A percentile compares a stretch with the other conserved stretches of the same genome.
phyloP scores from a whole-genome alignment of 352 stramenopile species.

The Globisporangium paroecandrum region DNA sequence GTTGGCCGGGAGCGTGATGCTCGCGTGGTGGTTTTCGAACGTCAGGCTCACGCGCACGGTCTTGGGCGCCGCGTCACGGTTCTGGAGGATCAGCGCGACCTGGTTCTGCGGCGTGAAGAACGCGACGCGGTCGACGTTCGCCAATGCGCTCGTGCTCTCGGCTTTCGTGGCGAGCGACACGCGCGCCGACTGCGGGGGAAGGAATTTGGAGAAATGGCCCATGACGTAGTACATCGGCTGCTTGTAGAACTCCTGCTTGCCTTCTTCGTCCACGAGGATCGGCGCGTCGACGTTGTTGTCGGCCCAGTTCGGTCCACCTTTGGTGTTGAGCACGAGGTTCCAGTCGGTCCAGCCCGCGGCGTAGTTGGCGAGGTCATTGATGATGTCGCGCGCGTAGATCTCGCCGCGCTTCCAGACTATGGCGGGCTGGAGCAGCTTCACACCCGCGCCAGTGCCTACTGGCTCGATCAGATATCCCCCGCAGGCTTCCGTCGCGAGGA shows the following conservation, averaged over 20 bases:
- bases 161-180: conserved; percentile 20
- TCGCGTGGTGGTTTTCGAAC: conserved; percentile 20
- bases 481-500: conserved; percentile 69
- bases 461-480: conserved; percentile 38
- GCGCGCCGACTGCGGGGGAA: conserved; percentile 28
- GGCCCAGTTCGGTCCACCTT: conserved; percentile 48
- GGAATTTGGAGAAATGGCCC: conserved; percentile 37
- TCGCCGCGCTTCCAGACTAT: conserved; percentile 43
- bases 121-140: conserved; percentile 30
- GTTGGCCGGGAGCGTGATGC: conserved; percentile 29
- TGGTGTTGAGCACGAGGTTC: conserved; percentile 59
- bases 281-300: conserved; percentile 40
- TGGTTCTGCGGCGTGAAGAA: conserved; percentile 34
- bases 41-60: conserved; percentile 24
- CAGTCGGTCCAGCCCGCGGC: conserved; percentile 69
- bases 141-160: not conserved
- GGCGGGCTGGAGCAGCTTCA: conserved; percentile 29
- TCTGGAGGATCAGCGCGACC: conserved; percentile 33
- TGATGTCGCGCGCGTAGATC: conserved; percentile 55
- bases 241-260: conserved; percentile 29
- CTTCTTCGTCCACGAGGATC: conserved; percentile 27
- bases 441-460: conserved; percentile 27
- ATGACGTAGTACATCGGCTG: conserved; percentile 20
- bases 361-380: conserved; percentile 58
- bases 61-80: conserved; percentile 32